Conservation (phyloP, 768 basidiomycete genomes). For the Daedaleopsis nitida region DNA sequence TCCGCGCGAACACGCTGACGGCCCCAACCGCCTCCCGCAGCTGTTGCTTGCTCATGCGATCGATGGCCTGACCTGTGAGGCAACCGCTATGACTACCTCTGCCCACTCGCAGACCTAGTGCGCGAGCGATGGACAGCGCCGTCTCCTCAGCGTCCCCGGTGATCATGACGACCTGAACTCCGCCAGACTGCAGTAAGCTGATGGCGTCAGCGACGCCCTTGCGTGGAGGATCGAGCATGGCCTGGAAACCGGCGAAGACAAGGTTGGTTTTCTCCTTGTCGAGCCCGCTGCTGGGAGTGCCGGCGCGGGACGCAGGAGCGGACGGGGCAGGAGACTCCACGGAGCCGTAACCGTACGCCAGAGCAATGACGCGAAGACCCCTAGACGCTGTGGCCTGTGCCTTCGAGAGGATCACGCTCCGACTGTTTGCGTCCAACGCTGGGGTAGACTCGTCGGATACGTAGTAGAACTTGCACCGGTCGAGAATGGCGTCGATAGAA, state of each 20-base stretch:
- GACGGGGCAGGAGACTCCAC: conserved; percentile 38
- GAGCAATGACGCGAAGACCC: conserved; percentile 86
- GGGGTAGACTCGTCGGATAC: conserved; percentile 90
- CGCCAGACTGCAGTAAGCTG: conserved; percentile 74
- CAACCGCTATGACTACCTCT: conserved; percentile 35
- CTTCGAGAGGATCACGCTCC: conserved; percentile 65
- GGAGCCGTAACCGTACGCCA: conserved; percentile 84
- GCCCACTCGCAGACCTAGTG: conserved; percentile 80
- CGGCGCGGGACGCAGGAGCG: conserved; percentile 26
- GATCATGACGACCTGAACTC: conserved; percentile 98
- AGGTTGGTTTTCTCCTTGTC: conserved; percentile 50
- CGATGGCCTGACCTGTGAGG: conserved; percentile 64
- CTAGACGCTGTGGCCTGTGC: conserved; percentile 72
- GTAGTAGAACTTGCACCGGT: conserved; percentile 87
- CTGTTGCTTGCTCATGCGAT: conserved; percentile 80
- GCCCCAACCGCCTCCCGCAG: conserved; percentile 78
- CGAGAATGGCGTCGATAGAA: conserved; percentile 84
- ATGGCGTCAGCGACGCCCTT: conserved; percentile 94
- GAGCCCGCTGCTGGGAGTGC: conserved; percentile 28
- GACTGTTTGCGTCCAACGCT: conserved; percentile 66
- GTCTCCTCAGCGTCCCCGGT: conserved; percentile 94
- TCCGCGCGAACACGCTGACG: conserved; percentile 90
- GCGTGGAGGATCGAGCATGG: conserved; percentile 94
- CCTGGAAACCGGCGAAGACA: conserved; percentile 90
- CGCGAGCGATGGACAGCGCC: conserved; percentile 83